A percentile compares a stretch with the other conserved stretches of the same genome.
phyloP scores from a whole-genome alignment of 495 filamentous ascomycete genomes.

The Darksidea phi region DNA sequence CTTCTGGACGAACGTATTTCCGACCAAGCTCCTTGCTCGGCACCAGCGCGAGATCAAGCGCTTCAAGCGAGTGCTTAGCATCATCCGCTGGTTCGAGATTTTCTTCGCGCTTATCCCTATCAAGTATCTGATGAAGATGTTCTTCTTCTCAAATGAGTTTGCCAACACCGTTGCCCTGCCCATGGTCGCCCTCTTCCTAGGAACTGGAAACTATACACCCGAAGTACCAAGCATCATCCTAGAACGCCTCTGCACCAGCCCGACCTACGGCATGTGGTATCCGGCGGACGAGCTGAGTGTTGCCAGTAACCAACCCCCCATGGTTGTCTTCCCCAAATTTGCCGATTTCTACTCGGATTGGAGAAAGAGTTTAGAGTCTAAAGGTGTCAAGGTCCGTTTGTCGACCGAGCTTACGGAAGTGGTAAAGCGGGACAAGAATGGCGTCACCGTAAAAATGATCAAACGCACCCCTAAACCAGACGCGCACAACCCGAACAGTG shows the following conservation, averaged over 20 bases:
- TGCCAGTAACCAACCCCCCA: conserved; percentile 68
- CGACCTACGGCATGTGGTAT: conserved; percentile 76
- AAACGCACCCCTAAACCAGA: conserved; percentile 43
- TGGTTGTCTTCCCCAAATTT: conserved; percentile 80
- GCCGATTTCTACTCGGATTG: conserved; percentile 70
- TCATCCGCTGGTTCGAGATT: conserved; percentile 68
- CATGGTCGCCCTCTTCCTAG: conserved; percentile 75
- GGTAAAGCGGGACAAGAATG: conserved; percentile 55
- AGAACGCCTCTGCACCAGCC: conserved; percentile 73
- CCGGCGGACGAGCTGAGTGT: conserved; percentile 60
- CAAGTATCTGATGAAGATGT: conserved; percentile 64
- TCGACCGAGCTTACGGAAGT: conserved; percentile 61
- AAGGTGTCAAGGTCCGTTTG: conserved; percentile 65
- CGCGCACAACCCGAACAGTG: conserved; percentile 41
- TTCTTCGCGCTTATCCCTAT: conserved; percentile 74
- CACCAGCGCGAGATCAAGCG: conserved; percentile 65
- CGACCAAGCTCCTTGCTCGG: conserved; percentile 62
- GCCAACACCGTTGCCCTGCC: conserved; percentile 70
- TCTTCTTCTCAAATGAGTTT: conserved; percentile 73
- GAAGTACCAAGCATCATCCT: conserved; percentile 73
- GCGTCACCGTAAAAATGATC: conserved; percentile 53
- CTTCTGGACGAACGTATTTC: conserved; percentile 84
- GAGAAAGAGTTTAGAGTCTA: conserved; percentile 57
- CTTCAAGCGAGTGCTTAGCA: conserved; percentile 62
- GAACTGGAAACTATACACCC: conserved; percentile 67